Base-by-base conservation (phyloP, 306 rosid species). In the Boehmeria nivea region DNA sequence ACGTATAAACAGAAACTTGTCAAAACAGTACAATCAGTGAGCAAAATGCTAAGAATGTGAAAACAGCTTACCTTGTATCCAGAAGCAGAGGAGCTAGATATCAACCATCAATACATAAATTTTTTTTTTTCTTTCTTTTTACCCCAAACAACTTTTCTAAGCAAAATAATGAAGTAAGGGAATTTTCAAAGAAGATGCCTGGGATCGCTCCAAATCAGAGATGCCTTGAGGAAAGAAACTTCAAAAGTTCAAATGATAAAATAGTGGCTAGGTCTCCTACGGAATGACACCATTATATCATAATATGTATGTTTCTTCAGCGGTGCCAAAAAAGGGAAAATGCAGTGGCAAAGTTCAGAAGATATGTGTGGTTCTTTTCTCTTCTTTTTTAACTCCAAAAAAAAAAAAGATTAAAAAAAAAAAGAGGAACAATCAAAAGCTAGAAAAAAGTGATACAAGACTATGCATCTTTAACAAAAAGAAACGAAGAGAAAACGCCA, bases 51-150 rank as follows among this genome's bases (percentile, higher is more conserved):
- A n/a, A n/a, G n/a, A 45, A 17, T 21, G 8, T 4, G 21, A 22
- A 12, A 51, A 48, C n/a, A 53, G 59, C 76, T 48, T 54, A 83
- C 79, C 81, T 83, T 66, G 26, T 37, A 59, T 46, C 40, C 22
- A 23, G 55, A 61, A 21, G 63, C 54, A 63, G 55, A 16, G n/a
- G 27, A 6, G 14, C 28, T 49, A 49, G 36, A 10, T 40, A 8
- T 10, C 3, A 49, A 21, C 24, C 3, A 45, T 45, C 51, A 45
- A 45, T 45, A 19, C 11, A 11, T 33, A 11, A 4, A 5, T 33
- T 33, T 11, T 33, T 33, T 5, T 33, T 11, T 4, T 33, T 33
- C 11, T 4, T 33, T 33, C 11, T 33, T 34, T 43, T 47, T 18
- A 40, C 59, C 40, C 48, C 21, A 55, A 60, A 36, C 66, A 57